A percentile compares a stretch with the other conserved stretches of the same genome.
Conservation (phyloP, 2,329 filamentous ascomycete genomes). For the Exserohilum rostratum region DNA sequence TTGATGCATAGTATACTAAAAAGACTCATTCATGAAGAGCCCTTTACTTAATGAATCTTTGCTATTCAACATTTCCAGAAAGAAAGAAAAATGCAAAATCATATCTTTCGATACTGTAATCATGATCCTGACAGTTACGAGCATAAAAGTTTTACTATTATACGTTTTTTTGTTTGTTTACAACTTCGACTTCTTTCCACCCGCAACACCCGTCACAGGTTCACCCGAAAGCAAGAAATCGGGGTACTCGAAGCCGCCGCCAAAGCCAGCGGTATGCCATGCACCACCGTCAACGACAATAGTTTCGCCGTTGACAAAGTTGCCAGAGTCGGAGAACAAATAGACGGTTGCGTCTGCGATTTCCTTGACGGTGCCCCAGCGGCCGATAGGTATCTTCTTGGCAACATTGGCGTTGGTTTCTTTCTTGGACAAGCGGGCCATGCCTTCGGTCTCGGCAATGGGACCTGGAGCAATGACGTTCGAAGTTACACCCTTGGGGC, state of each 20-base stretch:
- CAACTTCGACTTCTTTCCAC: slow-evolving; percentile 63
- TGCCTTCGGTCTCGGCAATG: slow-evolving; percentile 78
- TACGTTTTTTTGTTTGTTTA: slow-evolving; percentile 34
- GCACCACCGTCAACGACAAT: slow-evolving; percentile 68
- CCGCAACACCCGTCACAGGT: slow-evolving; percentile 63
- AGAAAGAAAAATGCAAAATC: too few relatives aligned
- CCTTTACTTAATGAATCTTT: too few relatives aligned
- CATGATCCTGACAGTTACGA: too few relatives aligned
- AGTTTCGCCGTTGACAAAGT: slow-evolving; percentile 82
- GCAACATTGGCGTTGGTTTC: slow-evolving; percentile 38
- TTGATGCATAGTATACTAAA: too few relatives aligned
- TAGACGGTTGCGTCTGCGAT: slow-evolving; percentile 93
- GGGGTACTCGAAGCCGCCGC: slow-evolving; percentile 58
- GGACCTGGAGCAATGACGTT: slow-evolving; percentile 90
- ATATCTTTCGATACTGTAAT: too few relatives aligned
- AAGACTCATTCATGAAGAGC: too few relatives aligned
- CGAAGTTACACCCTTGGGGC: slow-evolving; percentile 81
- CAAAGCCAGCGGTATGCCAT: slow-evolving; percentile 53
- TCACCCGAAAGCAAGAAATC: slow-evolving; percentile 64
- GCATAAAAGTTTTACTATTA: too few relatives aligned
- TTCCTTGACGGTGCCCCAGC: slow-evolving; percentile 81
- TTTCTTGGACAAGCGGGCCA: slow-evolving; percentile 51
- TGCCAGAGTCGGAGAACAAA: slow-evolving; percentile 83
- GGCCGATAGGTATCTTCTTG: slow-evolving; percentile 69
- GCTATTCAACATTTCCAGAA: too few relatives aligned